Evolutionary conservation across 129 eudicot species (phyloP).

Genomic region (Deinandra increscens): DNA sequence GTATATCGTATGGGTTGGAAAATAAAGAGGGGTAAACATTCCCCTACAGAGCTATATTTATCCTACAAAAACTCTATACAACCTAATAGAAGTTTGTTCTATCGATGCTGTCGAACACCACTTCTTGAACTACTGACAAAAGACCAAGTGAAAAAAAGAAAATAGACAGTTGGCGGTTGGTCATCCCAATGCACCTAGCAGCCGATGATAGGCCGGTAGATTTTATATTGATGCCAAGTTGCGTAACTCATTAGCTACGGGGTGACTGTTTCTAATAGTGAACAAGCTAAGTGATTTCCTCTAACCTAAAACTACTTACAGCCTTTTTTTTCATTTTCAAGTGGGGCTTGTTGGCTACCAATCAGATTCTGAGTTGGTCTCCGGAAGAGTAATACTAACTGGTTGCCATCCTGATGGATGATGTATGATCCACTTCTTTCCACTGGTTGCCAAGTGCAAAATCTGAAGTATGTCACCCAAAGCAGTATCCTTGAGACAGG

Average conservation of each 20-base stretch:
- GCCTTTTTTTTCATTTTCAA: constrained; percentile 7
- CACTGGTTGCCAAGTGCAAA: constrained; percentile 60
- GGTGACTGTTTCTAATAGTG: constrained; percentile 6
- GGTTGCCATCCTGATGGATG: constrained; percentile 92
- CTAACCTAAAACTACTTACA: constrained; percentile 25
- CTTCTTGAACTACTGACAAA: constrained; percentile 17
- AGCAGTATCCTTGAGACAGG: constrained; percentile 65
- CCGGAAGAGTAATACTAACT: constrained; percentile 57
- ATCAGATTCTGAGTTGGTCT: constrained; percentile 52
- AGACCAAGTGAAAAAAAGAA: constrained; percentile 2
- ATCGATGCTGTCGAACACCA: no score
- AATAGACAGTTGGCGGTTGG: neutral
- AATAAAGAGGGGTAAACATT: constrained; percentile 3
- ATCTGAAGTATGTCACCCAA: constrained; percentile 81
- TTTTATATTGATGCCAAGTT: constrained; percentile 10
- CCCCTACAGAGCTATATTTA: neutral
- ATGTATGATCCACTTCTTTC: constrained; percentile 68
- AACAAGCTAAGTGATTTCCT: constrained; percentile 14
- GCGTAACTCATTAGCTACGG: constrained; percentile 3
- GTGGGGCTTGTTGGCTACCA: constrained; percentile 36
- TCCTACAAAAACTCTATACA: neutral
- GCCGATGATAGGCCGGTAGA: constrained; percentile 20
- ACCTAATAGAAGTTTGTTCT: constrained; percentile 26
- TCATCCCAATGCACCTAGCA: constrained; percentile 28
- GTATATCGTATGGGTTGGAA: constrained; percentile 21